A percentile compares a stretch with the other conserved stretches of the same genome.
phyloP scores from a whole-genome alignment of 2,329 filamentous ascomycete genomes.

The Meredithiella fracta region DNA sequence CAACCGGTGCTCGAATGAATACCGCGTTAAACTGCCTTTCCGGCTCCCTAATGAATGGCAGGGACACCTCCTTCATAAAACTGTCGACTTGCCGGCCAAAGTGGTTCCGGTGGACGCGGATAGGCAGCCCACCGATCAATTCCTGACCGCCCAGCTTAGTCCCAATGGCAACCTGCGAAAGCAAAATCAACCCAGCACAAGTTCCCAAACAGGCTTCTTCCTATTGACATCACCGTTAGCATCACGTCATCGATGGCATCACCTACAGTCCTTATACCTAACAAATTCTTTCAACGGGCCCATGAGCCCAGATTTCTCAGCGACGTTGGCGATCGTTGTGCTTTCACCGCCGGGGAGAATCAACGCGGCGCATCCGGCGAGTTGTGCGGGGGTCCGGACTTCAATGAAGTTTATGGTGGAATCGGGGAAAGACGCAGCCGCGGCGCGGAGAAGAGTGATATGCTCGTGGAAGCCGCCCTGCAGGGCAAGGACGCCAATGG shows the following conservation, averaged over 20 bases:
- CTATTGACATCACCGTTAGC: slow-evolving; percentile 34
- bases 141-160: slow-evolving; percentile 87
- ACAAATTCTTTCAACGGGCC: slow-evolving; percentile 80
- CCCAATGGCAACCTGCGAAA: slow-evolving; percentile 73
- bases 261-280: slow-evolving; percentile 38
- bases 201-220: slow-evolving; percentile 82
- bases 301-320: slow-evolving; percentile 61
- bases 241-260: not conserved
- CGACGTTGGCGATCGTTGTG: slow-evolving; percentile 81
- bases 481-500: slow-evolving; percentile 51
- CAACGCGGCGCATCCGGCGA: slow-evolving; percentile 61
- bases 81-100: slow-evolving; percentile 89
- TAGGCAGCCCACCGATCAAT: slow-evolving; percentile 77
- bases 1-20: slow-evolving; percentile 88
- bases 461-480: slow-evolving; percentile 93
- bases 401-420: slow-evolving; percentile 47
- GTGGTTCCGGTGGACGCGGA: slow-evolving; percentile 83
- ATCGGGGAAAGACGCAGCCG: slow-evolving; percentile 21
- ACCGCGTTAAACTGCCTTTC: slow-evolving; percentile 50
- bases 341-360: slow-evolving; percentile 91
- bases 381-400: slow-evolving; percentile 58
- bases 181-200: slow-evolving; percentile 82
- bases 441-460: slow-evolving; percentile 54
- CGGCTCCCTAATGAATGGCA: slow-evolving; percentile 46
- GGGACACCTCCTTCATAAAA: slow-evolving; percentile 58